These are phyloP conservation scores for Apiospora hydei DNA, from an alignment of 2,329 filamentous ascomycete genomes.

Conservation along the genomic window DNA sequence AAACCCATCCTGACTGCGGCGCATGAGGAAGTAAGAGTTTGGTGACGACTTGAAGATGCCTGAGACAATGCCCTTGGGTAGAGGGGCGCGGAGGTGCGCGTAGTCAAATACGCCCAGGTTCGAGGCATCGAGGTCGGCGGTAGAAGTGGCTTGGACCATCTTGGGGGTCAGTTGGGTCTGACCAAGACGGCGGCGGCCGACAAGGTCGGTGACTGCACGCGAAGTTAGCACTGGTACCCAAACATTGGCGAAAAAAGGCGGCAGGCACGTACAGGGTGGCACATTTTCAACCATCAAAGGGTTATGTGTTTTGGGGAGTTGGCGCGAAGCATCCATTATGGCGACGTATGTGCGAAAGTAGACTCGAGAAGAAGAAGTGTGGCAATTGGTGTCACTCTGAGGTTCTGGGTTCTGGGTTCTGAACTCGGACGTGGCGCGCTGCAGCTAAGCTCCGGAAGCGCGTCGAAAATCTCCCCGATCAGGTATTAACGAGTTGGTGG, in stretches of 20 bases:
- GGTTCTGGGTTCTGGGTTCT: background rate
- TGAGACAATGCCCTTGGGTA: constrained; percentile 89
- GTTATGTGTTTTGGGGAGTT: constrained; percentile 68
- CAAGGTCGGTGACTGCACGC: constrained; percentile 71
- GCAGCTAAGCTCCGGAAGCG: constrained; percentile 1
- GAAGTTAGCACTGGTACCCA: constrained; percentile 30
- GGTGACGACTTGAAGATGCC: constrained; percentile 92
- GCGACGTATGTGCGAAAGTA: background rate
- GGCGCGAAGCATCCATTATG: constrained; percentile 51
- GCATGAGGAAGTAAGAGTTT: constrained; percentile 96
- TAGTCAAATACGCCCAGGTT: constrained; percentile 91
- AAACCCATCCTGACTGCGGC: constrained; percentile 83
- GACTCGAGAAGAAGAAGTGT: constrained; percentile 30
- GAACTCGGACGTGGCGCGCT: constrained; percentile 3
- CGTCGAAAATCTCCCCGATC: constrained; percentile 7
- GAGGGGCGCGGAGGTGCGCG: constrained; percentile 88
- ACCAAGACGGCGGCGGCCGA: constrained; percentile 85
- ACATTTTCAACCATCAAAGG: constrained; percentile 70
- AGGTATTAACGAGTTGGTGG: constrained; percentile 7
- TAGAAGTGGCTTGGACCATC: constrained; percentile 74
- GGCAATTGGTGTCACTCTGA: constrained; percentile 26
- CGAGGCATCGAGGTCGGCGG: constrained; percentile 74
- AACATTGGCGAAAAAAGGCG: constrained; percentile 24
- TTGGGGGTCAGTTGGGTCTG: constrained; percentile 91
- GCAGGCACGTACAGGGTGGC: constrained; percentile 62